Percentiles rank a stretch among this genome's conserved stretches.
Evolutionary conservation across 352 stramenopile species (phyloP).

Genomic region (Phytophthora ohioensis): DNA sequence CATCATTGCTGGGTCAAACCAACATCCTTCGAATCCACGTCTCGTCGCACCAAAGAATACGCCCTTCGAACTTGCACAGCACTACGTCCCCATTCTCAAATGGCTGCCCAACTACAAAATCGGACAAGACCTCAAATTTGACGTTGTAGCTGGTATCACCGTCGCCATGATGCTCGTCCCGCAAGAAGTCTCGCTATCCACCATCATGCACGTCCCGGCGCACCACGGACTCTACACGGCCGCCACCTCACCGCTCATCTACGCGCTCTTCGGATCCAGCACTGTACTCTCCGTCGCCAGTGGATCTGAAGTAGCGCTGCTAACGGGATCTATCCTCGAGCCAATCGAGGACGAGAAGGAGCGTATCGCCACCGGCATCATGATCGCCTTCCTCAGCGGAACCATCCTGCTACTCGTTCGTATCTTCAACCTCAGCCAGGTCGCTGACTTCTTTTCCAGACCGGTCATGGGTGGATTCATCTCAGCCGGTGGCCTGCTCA

Average conservation of each 20-base stretch:
- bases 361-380: slow-evolving; percentile 50
- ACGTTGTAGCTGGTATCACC: slow-evolving; percentile 57
- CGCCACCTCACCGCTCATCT: slow-evolving; percentile 79
- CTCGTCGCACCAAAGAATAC: slow-evolving; percentile 28
- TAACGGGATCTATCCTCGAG: slow-evolving; percentile 59
- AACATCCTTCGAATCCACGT: slow-evolving; percentile 7
- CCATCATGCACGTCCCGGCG: slow-evolving; percentile 83
- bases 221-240: slow-evolving; percentile 91
- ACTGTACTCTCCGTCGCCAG: slow-evolving; percentile 82
- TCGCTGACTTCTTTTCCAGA: slow-evolving; percentile 90
- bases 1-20: slow-evolving; percentile 26
- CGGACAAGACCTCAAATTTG: slow-evolving; percentile 54
- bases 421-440: slow-evolving; percentile 78
- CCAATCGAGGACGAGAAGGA: slow-evolving; percentile 51
- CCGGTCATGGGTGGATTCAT: slow-evolving; percentile 91
- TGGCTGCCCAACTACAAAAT: slow-evolving; percentile 63
- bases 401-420: slow-evolving; percentile 78
- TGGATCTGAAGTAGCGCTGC: slow-evolving; percentile 64
- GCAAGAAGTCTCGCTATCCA: slow-evolving; percentile 88
- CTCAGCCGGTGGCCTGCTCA: slow-evolving; percentile 87
- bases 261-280: slow-evolving; percentile 83
- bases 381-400: slow-evolving; percentile 80
- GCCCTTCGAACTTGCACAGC: slow-evolving; percentile 18
- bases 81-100: slow-evolving; percentile 47
- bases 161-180: slow-evolving; percentile 89